Percentiles rank a stretch among this genome's conserved stretches.
Conservation (phyloP, 345 rosid genomes). For the Acer negundo region DNA sequence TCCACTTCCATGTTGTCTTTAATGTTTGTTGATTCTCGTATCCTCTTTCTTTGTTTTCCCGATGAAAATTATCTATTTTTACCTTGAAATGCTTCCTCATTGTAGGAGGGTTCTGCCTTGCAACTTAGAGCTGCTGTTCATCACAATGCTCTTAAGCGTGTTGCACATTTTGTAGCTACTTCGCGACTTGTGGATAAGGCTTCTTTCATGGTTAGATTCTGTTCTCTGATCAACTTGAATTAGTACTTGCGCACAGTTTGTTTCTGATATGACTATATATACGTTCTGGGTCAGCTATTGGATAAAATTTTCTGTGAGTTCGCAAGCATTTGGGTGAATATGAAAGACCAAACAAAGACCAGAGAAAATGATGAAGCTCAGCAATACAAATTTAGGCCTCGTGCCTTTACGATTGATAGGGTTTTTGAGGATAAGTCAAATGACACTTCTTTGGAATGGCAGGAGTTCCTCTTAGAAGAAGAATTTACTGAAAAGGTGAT, state of each 20-base stretch:
- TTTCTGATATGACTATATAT: slow-evolving; percentile 29
- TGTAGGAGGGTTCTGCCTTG: slow-evolving; percentile 50
- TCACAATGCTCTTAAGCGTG: slow-evolving; percentile 59
- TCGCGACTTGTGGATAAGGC: slow-evolving; percentile 54
- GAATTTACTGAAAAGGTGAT: slow-evolving; percentile 55
- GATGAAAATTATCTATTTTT: slow-evolving; percentile 6
- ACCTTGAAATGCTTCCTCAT: slow-evolving; percentile 15
- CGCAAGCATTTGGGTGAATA: slow-evolving; percentile 70
- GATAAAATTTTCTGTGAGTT: slow-evolving; percentile 62
- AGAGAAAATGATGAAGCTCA: slow-evolving; percentile 63
- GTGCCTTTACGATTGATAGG: slow-evolving; percentile 69
- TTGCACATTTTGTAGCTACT: slow-evolving; percentile 61
- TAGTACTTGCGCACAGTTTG: not conserved
- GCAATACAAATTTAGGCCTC: slow-evolving; percentile 72
- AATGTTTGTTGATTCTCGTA: not conserved
- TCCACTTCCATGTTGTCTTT: not conserved
- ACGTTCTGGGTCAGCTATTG: slow-evolving; percentile 50
- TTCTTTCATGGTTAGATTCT: slow-evolving; percentile 64
- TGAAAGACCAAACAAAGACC: slow-evolving; percentile 65
- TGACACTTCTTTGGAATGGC: slow-evolving; percentile 77
- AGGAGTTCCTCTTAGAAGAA: slow-evolving; percentile 67
- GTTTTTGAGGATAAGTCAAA: slow-evolving; percentile 74
- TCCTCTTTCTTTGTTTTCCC: not conserved
- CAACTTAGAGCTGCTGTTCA: slow-evolving; percentile 58
- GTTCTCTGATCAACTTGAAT: slow-evolving; percentile 21